Evolutionary conservation across 176 grass and related monocot species (phyloP).

Genomic region (Oropetium thomaeum): DNA sequence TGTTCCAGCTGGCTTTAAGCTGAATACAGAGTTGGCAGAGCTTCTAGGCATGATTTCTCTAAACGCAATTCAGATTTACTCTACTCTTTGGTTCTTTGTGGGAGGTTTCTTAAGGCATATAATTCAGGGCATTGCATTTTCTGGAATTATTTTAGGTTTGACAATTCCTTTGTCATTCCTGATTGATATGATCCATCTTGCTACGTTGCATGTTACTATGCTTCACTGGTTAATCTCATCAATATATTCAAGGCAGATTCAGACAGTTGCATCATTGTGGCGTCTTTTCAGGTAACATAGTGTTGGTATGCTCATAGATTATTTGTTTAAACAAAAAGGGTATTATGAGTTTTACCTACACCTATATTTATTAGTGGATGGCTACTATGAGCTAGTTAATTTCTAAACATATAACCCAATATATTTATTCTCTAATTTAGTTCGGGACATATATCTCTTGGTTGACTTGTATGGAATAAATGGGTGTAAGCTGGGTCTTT

Average conservation of each 20-base stretch:
- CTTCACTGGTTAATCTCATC: conserved; percentile 81
- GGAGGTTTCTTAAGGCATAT: conserved; percentile 56
- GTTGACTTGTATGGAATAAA: neutral
- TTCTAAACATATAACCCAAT: neutral
- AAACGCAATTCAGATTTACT: conserved; percentile 85
- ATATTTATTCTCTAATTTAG: neutral
- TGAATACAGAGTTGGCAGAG: conserved; percentile 87
- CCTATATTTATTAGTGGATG: neutral
- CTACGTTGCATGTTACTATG: conserved; percentile 63
- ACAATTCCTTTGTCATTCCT: conserved; percentile 68
- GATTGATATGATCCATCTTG: conserved; percentile 71
- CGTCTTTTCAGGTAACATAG: conserved; percentile 81
- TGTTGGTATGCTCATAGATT: neutral
- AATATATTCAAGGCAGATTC: conserved; percentile 86
- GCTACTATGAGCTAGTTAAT: neutral
- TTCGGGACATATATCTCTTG: neutral
- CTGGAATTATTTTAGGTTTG: conserved; percentile 64
- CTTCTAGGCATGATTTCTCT: conserved; percentile 87
- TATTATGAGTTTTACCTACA: neutral
- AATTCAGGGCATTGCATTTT: conserved; percentile 53
- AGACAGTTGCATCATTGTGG: conserved; percentile 85
- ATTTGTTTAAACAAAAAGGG: neutral
- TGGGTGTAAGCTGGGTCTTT: neutral
- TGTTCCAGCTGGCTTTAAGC: conserved; percentile 92
- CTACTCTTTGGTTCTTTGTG: conserved; percentile 78